These are phyloP conservation scores for Teunomyces atbi DNA, from an alignment of 805 yeast genomes.

Conservation along the genomic window DNA sequence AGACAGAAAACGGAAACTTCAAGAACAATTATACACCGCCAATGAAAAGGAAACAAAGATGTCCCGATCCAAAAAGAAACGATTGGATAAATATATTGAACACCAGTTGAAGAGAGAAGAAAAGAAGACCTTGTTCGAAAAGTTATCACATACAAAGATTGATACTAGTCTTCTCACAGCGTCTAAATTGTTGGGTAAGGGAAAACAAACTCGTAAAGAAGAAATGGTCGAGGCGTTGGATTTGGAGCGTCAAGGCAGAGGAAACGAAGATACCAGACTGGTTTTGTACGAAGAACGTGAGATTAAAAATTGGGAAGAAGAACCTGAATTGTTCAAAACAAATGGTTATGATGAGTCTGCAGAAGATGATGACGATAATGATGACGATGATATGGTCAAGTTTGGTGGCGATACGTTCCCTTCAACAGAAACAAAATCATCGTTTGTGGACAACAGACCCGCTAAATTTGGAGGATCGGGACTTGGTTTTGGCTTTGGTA, in stretches of 20 bases:
- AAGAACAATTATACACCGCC: slow-evolving; percentile 55
- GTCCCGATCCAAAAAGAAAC: slow-evolving; percentile 66
- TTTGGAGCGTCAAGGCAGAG: slow-evolving; percentile 70
- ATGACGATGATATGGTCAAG: slow-evolving; percentile 16
- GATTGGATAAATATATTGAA: slow-evolving; percentile 89
- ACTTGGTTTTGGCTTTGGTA: slow-evolving; percentile 66
- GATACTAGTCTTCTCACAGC: slow-evolving; percentile 71
- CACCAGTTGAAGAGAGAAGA: slow-evolving; percentile 89
- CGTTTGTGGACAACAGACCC: slow-evolving; percentile 74
- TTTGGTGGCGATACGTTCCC: slow-evolving; percentile 14
- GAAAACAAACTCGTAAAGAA: slow-evolving; percentile 64
- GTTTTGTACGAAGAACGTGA: slow-evolving; percentile 69
- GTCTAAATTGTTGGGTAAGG: slow-evolving; percentile 76
- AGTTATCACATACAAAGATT: slow-evolving; percentile 63
- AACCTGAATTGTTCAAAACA: neutral
- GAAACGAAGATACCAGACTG: slow-evolving; percentile 56
- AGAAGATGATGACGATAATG: slow-evolving; percentile 7
- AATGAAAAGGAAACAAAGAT: slow-evolving; percentile 61
- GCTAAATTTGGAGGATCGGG: slow-evolving; percentile 58
- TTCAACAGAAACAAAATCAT: slow-evolving; percentile 25
- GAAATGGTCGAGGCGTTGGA: slow-evolving; percentile 72
- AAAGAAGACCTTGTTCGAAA: slow-evolving; percentile 70
- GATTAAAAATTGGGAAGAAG: slow-evolving; percentile 55
- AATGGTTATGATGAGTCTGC: neutral
- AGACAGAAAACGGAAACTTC: slow-evolving; percentile 63